Conservation (phyloP, 768 basidiomycete genomes). For the Russula abietina region DNA sequence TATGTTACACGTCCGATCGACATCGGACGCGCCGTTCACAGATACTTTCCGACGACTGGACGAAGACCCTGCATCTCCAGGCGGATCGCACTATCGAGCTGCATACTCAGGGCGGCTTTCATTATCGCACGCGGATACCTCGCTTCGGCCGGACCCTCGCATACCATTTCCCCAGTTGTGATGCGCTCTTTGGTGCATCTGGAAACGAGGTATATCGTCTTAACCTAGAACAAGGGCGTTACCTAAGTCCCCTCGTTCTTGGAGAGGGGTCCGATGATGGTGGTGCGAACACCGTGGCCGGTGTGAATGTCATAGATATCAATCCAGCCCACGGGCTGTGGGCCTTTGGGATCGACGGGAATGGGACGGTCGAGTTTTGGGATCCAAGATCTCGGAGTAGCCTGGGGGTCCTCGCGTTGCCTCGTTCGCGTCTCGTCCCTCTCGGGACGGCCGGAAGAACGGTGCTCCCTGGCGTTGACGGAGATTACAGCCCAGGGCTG, state of each 20-base stretch:
- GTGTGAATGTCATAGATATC: slow-evolving; percentile 88
- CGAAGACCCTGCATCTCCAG: slow-evolving; percentile 95
- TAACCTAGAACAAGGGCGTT: slow-evolving; percentile 92
- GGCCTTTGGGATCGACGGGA: slow-evolving; percentile 83
- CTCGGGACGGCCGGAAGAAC: slow-evolving; percentile 32
- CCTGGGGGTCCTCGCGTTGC: slow-evolving; percentile 65
- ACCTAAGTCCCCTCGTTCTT: slow-evolving; percentile 73
- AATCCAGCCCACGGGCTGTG: slow-evolving; percentile 90
- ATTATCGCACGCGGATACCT: slow-evolving; percentile 91
- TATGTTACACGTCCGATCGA: background rate
- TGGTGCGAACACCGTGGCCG: slow-evolving; percentile 53
- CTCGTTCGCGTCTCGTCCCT: slow-evolving; percentile 45
- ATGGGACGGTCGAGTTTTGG: slow-evolving; percentile 91
- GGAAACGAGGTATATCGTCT: slow-evolving; percentile 88
- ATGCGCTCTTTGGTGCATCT: slow-evolving; percentile 77
- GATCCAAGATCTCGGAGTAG: slow-evolving; percentile 78
- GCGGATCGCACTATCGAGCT: slow-evolving; percentile 91
- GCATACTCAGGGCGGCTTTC: slow-evolving; percentile 89
- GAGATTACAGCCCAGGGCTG: slow-evolving; percentile 33
- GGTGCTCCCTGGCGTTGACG: slow-evolving; percentile 36
- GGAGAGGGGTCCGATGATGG: slow-evolving; percentile 30
- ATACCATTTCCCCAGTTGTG: slow-evolving; percentile 93
- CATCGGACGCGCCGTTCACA: slow-evolving; percentile 31
- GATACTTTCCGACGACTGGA: slow-evolving; percentile 98
- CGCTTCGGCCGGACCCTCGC: slow-evolving; percentile 87